Evolutionary conservation across 208 protist genomes (phyloP), one percentile per base, ranked within the genome.

Genomic region (Wallacemonas sp.): DNA sequence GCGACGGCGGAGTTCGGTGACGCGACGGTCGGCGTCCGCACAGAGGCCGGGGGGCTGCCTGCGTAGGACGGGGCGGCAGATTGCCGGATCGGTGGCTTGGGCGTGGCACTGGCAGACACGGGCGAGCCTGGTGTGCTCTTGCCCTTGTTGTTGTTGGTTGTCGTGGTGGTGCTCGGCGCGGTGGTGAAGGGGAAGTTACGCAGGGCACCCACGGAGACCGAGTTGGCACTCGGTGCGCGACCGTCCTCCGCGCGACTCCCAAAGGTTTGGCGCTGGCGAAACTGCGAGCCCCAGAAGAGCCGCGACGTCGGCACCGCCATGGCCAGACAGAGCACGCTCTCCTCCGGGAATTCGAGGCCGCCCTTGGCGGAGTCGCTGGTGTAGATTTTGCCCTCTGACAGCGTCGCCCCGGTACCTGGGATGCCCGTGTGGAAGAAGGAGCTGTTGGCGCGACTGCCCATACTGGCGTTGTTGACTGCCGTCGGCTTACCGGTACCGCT

Each of bases 261-360:
- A 7, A 41, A 14, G 10, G 36, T 41, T 7, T 41, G 7, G 10
- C 4, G 7, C 3, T 39, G 29, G 26, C 52, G 52, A 29, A 59
- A 59, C 52, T 59, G 52, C 5, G 5, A 16, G 18, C 52, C 52
- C 52, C 52, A 59, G 52, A 59, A 62, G 20, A 83, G 54, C 4
- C 69, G 59, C n/a, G 65, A 52, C 23, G 31, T 48, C 0, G 75
- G 79, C 25, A 76, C 57, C 14, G 65, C 62, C 36, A 84, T 50
- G 33, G 72, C 75, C 12, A 84, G 71, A 2, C 74, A 59, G 41
- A 77, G 16, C 20, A 84, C 67, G 29, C 67, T 78, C 36, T 84
- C 79, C 29, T 81, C 71, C 0, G 79, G 79, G 57, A 84, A 84
- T 7, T 11, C 39, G 12, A 31, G 10, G 14, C 39, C 48, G 26